Evolutionary conservation across 257 asterid species (phyloP).

Genomic region (Capsicum chinense): DNA sequence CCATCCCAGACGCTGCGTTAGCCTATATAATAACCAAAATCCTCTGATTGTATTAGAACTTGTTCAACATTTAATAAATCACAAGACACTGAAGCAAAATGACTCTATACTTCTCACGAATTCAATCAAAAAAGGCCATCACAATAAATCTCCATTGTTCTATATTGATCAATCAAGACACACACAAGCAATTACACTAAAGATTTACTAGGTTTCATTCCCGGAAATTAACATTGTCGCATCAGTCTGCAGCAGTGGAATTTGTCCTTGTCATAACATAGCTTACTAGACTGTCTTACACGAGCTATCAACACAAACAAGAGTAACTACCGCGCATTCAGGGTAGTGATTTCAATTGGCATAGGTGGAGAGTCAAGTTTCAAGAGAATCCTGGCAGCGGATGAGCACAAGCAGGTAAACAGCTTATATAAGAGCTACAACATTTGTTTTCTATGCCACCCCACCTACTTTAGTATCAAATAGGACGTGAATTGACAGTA

Average conservation of each 20-base stretch:
- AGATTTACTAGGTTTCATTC: background rate
- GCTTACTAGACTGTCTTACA: background rate
- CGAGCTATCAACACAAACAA: background rate
- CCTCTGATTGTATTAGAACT: background rate
- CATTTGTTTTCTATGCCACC: background rate
- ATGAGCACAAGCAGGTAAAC: background rate
- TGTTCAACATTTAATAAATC: background rate
- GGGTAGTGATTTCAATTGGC: background rate
- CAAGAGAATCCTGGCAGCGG: background rate
- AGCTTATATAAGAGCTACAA: background rate
- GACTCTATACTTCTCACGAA: background rate
- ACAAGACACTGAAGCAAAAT: background rate
- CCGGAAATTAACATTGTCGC: background rate
- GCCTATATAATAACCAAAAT: slow-evolving; percentile 41
- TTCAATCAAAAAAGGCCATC: slow-evolving; percentile 1
- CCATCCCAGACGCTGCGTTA: slow-evolving; percentile 67
- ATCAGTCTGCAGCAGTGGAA: background rate
- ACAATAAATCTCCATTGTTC: background rate
- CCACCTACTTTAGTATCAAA: background rate
- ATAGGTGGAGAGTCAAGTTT: background rate
- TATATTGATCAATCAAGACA: background rate
- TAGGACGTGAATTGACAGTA: background rate
- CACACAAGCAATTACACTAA: background rate
- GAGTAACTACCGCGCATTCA: background rate
- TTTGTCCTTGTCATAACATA: background rate